Evolutionary conservation across 306 rosid species (phyloP).

Genomic region (Lablab purpureus): DNA sequence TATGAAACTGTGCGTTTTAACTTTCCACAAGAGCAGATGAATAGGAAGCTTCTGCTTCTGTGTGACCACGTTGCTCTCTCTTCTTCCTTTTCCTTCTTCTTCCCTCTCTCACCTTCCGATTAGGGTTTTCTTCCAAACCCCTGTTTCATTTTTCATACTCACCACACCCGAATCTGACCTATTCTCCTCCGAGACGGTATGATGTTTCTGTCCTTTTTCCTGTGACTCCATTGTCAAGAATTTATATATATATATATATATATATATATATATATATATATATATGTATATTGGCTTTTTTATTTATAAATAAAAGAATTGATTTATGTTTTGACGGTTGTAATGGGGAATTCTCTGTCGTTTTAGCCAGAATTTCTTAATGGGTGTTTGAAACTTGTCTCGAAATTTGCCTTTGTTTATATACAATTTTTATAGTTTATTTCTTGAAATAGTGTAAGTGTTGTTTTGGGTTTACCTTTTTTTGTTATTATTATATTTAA

Average conservation of each 20-base stretch:
- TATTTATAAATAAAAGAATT: not conserved
- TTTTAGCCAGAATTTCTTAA: not conserved
- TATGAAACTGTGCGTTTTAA: not conserved
- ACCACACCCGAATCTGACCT: not conserved
- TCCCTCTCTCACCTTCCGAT: not conserved
- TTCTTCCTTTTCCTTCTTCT: not conserved
- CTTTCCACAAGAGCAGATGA: not conserved
- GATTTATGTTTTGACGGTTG: not conserved
- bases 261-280: too few species aligned
- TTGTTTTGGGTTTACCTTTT: not conserved
- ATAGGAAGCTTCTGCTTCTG: not conserved
- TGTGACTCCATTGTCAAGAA: not conserved
- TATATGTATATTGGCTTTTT: too few species aligned
- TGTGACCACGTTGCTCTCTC: slow-evolving; percentile 17
- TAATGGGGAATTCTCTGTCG: not conserved
- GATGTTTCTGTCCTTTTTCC: not conserved
- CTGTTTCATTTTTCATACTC: not conserved
- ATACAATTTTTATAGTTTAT: not conserved
- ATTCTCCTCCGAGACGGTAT: not conserved
- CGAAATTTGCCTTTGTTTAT: not conserved
- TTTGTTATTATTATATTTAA: not conserved
- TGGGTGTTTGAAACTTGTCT: not conserved
- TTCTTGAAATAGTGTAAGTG: not conserved
- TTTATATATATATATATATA: not conserved
- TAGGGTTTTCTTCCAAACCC: slow-evolving; percentile 13